Base-by-base conservation (phyloP, 1,284 basidiomycete species). In the Lignosus rhinocerotis region DNA sequence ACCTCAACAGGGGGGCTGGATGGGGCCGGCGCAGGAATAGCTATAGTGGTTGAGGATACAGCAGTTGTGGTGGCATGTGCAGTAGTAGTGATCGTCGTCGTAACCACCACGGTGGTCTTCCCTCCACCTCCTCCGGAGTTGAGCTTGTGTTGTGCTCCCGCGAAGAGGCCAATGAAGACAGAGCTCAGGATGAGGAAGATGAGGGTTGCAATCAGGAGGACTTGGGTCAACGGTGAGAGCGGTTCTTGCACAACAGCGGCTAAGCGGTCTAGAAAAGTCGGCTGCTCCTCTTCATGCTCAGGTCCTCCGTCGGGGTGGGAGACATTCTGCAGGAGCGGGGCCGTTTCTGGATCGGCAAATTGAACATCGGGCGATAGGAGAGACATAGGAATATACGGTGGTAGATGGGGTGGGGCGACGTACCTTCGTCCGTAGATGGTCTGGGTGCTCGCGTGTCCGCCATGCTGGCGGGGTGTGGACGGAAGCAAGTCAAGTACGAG, bases 151-250 rank as follows among this genome's bases (percentile, higher is more conserved):
- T 94, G 87, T 1, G 90, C 87, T 6, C 93, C 94, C 30, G 92
- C 90, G 73, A 96, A 98, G 6, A 99, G 80, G 9, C 96, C 96
- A 63, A 96, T 87, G 74, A 97, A 96, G 21, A 94, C 84, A 19
- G 92, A 90, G 61, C 86, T 86, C 51, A 96, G 78, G 38, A 98
- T 79, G 8, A 98, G 81, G 55, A 98, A 80, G 33, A 92, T 68
- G 58, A 98, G 81, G 0, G 86, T 83, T 48, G 92, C 75, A 14
- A 88, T 78, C 14, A 93, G 84, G 1, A 98, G 84, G 55, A 94
- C 78, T 75, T 93, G 91, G 58, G 94, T 90, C 60, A 97, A 81
- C n/a, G 87, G 81, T 0, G 93, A 93, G 36, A 95, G 81, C 1
- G 92, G 88, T 64, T 93, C 88, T 58, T 90, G 84, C 3, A 83